These are phyloP conservation scores for Zanthoxylum bungeanum DNA, from an alignment of 345 rosid genomes.

Conservation along the genomic window DNA sequence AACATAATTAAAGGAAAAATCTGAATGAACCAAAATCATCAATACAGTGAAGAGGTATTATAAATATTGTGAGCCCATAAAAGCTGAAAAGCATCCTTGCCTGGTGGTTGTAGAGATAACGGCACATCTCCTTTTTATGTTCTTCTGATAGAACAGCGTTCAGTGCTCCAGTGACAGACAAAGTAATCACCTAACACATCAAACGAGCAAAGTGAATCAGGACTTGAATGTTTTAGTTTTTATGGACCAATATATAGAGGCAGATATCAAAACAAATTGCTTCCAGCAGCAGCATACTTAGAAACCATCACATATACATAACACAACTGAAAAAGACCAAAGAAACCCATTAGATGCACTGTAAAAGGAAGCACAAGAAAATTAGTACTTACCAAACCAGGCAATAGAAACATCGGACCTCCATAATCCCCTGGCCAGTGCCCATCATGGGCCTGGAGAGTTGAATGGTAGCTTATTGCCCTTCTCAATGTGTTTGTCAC, in stretches of 20 bases:
- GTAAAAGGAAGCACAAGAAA: neutral
- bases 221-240: neutral
- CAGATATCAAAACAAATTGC: neutral
- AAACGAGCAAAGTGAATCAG: conserved; percentile 8
- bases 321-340: neutral
- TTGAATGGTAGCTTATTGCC: conserved; percentile 68
- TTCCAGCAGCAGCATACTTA: neutral
- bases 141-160: conserved; percentile 74
- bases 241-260: neutral
- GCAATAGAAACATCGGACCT: conserved; percentile 97
- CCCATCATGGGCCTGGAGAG: conserved; percentile 82
- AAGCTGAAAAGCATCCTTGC: conserved; percentile 28
- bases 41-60: neutral
- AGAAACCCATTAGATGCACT: neutral
- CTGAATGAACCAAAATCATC: neutral
- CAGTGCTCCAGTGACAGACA: conserved; percentile 79
- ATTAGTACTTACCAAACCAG: conserved; percentile 66
- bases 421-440: conserved; percentile 99
- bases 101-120: conserved; percentile 92
- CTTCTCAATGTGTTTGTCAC: conserved; percentile 60
- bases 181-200: conserved; percentile 62
- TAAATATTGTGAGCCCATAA: neutral
- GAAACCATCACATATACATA: neutral
- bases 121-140: conserved; percentile 75
- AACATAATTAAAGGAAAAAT: neutral